These are phyloP conservation scores for Areca catechu DNA, from an alignment of 176 grass and related monocot genomes.

Conservation along the genomic window DNA sequence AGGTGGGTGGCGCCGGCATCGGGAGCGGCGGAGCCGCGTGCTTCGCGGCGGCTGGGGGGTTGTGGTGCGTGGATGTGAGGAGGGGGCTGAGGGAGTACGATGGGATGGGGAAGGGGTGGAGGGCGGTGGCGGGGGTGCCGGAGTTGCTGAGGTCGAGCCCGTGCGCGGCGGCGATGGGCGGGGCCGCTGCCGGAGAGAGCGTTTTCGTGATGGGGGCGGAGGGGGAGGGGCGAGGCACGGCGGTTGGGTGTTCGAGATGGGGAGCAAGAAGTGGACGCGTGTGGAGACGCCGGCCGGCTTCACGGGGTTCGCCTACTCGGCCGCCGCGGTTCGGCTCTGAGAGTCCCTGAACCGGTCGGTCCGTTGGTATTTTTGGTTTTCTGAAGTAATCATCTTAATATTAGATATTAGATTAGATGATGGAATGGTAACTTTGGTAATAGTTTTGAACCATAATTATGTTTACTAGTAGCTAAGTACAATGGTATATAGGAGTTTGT, in stretches of 20 bases:
- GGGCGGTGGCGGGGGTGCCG: slow-evolving; percentile 29
- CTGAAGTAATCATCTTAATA: too few relatives aligned
- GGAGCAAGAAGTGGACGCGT: slow-evolving; percentile 14
- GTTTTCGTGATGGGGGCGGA: slow-evolving; percentile 14
- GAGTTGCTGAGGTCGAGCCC: slow-evolving; percentile 25
- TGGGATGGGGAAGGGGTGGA: slow-evolving; percentile 24
- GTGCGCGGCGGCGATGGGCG: slow-evolving; percentile 13
- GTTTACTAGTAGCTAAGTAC: too few relatives aligned
- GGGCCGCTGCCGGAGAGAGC: slow-evolving; percentile 5
- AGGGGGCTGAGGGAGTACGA: slow-evolving; percentile 37
- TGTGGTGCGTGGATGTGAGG: slow-evolving; percentile 36
- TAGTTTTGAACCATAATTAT: too few relatives aligned
- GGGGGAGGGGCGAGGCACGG: neutral
- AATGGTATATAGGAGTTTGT: too few relatives aligned
- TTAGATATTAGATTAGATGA: too few relatives aligned
- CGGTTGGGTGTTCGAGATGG: slow-evolving; percentile 27
- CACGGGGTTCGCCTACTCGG: slow-evolving; percentile 32
- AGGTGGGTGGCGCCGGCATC: slow-evolving; percentile 5
- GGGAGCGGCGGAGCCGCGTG: slow-evolving; percentile 10
- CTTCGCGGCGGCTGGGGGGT: slow-evolving; percentile 21
- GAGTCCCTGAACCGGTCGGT: too few relatives aligned
- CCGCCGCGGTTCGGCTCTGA: slow-evolving; percentile 15
- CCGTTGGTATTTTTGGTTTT: too few relatives aligned
- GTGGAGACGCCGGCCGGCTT: slow-evolving; percentile 24
- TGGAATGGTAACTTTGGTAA: too few relatives aligned